Evolutionary conservation across 2,329 filamentous ascomycete species (phyloP).

Genomic region (Paracoccidioides brasiliensis): DNA sequence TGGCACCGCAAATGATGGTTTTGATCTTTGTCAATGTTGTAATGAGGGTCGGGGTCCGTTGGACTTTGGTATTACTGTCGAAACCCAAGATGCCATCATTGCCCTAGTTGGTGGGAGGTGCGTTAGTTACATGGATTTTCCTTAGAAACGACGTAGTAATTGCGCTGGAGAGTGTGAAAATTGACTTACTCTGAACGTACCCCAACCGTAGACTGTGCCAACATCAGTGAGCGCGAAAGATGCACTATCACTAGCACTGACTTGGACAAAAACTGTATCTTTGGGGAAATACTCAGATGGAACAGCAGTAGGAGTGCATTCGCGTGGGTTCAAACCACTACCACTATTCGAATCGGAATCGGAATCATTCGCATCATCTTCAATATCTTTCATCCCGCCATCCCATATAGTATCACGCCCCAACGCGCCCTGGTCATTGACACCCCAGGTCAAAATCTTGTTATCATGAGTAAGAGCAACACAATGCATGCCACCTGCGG

Average conservation of each 20-base stretch:
- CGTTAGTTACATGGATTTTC: background rate
- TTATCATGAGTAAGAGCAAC: constrained; percentile 66
- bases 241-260: constrained; percentile 46
- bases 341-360: constrained; percentile 37
- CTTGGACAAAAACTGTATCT: constrained; percentile 42
- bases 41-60: constrained; percentile 35
- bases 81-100: constrained; percentile 53
- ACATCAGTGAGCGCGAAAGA: constrained; percentile 49
- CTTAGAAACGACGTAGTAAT: background rate
- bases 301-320: constrained; percentile 42
- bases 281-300: constrained; percentile 37
- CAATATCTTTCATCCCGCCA: constrained; percentile 45
- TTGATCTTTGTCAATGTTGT: constrained; percentile 42
- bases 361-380: constrained; percentile 39
- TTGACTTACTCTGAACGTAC: constrained; percentile 43
- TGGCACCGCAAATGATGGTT: constrained; percentile 42
- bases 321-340: constrained; percentile 43
- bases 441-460: constrained; percentile 73
- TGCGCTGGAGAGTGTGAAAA: constrained; percentile 4
- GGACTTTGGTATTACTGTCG: constrained; percentile 33
- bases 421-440: constrained; percentile 72
- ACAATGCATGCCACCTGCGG: constrained; percentile 71
- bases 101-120: constrained; percentile 28
- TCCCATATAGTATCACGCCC: constrained; percentile 61
- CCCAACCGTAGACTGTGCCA: constrained; percentile 49